Evolutionary conservation across 169 alveolate genomes (phyloP), one percentile per base, ranked within the genome.

Genomic region (Haemoproteus tartakovskyi): DNA sequence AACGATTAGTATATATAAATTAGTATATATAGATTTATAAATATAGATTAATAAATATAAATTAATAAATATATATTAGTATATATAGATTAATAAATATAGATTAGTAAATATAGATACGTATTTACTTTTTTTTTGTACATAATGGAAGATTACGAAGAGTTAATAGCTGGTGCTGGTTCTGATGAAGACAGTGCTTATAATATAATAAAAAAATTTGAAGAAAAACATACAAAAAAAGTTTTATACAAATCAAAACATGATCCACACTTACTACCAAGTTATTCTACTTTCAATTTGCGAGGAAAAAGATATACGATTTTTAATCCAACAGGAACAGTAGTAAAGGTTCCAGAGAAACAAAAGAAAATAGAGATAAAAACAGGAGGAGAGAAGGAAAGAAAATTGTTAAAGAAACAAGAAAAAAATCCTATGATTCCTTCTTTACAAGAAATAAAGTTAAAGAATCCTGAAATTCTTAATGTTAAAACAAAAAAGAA

Each of bases 211-310:
- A 74, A 57, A 33, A 57, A 59, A 45, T 30, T 61, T 56, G 84
- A 74, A n/a, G 84, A 56, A 57, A 74, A 16, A 11, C 43, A 59
- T 21, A 56, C 59, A 74, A 74, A 74, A 45, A 57, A 56, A 56
- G 51, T 74, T 30, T 18, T 74, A 22, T 74, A 74, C 36, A 74
- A 74, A 57, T 74, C 84, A n/a, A 74, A 33, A 56, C 84, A 74
- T 57, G 54, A 74, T 41, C 84, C 84, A 1, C 54, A 74, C 21
- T 24, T 74, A 45, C 24, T 74, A 22, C 84, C 84, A 57, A 74
- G 84, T 30, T 74, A 74, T 74, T 74, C 84, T 9, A 74, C 84
- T 14, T 74, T 74, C 27, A 74, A 74, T 57, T 57, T 74, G 40
- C 54, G 62, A 60, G 84, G 84, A 21, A 74, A 74, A 33, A 60